Conservation (phyloP, 129 eudicot genomes). For the Helichrysum umbraculigerum region DNA sequence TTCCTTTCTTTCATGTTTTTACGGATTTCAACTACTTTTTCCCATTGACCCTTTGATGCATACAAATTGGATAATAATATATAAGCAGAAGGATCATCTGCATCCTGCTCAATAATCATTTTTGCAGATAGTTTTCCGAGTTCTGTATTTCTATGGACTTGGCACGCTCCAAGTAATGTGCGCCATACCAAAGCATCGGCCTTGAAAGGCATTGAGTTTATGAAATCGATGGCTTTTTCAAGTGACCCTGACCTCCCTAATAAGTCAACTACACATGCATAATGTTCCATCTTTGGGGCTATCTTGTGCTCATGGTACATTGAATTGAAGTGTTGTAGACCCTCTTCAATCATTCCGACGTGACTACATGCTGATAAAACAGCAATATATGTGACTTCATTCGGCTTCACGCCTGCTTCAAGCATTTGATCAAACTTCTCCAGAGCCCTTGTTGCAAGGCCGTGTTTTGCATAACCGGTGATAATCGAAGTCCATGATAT, state of each 20-base stretch:
- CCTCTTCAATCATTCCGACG: conserved; percentile 57
- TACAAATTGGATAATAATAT: conserved; percentile 65
- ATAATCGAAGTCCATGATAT: conserved; percentile 76
- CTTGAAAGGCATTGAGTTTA: conserved; percentile 58
- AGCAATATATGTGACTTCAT: conserved; percentile 60
- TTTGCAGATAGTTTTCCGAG: conserved; percentile 60
- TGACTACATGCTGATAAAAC: conserved; percentile 83
- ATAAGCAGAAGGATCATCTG: conserved; percentile 66
- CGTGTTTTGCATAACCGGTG: conserved; percentile 76
- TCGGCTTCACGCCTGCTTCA: conserved; percentile 50
- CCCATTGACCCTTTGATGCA: conserved; percentile 69
- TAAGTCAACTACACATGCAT: conserved; percentile 75
- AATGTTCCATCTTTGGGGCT: conserved; percentile 73
- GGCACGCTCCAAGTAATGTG: conserved; percentile 70
- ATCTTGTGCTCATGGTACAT: conserved; percentile 54
- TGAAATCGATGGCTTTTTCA: conserved; percentile 44
- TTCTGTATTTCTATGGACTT: conserved; percentile 55
- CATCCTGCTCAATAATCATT: conserved; percentile 62
- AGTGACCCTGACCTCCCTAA: conserved; percentile 62
- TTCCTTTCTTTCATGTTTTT: conserved; percentile 63
- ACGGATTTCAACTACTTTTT: conserved; percentile 51
- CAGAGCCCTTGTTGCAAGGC: conserved; percentile 52
- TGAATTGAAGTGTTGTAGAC: conserved; percentile 47
- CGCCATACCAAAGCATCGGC: conserved; percentile 74
- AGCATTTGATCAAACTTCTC: conserved; percentile 64